These are phyloP conservation scores for Betula pendula DNA, from an alignment of 306 rosid genomes.

Conservation along the genomic window DNA sequence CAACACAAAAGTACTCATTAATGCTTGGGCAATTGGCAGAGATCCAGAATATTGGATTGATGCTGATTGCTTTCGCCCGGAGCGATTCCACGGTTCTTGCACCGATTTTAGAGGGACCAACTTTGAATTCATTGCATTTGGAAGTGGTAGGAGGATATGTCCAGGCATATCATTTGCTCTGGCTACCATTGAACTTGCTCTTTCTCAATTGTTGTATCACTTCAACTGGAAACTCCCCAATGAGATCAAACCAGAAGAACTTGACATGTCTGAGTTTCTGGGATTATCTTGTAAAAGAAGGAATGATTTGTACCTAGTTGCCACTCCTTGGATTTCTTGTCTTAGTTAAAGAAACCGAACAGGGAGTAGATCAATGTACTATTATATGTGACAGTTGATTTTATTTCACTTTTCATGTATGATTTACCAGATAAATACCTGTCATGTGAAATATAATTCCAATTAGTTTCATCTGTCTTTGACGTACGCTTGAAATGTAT, in stretches of 20 bases:
- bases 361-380: too few relatives aligned
- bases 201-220: constrained; percentile 8
- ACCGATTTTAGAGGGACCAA: background rate
- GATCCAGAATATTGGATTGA: constrained; percentile 36
- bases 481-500: too few relatives aligned
- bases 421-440: too few relatives aligned
- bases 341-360: too few relatives aligned
- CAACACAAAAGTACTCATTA: constrained; percentile 27
- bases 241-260: background rate
- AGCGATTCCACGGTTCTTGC: background rate
- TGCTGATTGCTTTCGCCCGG: constrained; percentile 18
- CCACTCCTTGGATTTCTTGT: background rate
- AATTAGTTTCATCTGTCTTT: too few relatives aligned
- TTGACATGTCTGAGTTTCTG: constrained; percentile 11
- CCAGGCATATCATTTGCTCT: background rate
- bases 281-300: background rate
- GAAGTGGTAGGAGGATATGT: constrained; percentile 35
- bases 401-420: too few relatives aligned
- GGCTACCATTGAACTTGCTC: background rate
- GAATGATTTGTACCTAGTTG: background rate
- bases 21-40: constrained; percentile 45
- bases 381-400: too few relatives aligned
- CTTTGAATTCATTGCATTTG: constrained; percentile 14
- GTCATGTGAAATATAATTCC: too few relatives aligned
- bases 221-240: constrained; percentile 18